Evolutionary conservation across 1,284 basidiomycete genomes (phyloP), one percentile per base, ranked within the genome.

Genomic region (Moesziomyces sp.): DNA sequence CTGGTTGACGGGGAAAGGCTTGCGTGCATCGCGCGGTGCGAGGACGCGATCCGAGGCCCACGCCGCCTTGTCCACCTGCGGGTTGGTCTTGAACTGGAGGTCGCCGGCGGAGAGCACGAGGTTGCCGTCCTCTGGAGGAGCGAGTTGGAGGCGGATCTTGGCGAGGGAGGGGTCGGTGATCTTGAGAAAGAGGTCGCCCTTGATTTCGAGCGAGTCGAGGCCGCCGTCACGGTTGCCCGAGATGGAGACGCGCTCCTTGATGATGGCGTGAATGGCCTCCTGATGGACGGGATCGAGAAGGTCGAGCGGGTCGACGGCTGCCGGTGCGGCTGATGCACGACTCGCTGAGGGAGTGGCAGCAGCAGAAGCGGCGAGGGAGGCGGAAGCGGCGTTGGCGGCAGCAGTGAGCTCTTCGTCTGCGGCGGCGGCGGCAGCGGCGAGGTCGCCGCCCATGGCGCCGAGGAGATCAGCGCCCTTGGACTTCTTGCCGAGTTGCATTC

Each of bases 401-500:
- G 85, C 56, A 42, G 65, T 62, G 66, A 69, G 66, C 56, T 69
- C 82, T 16, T 83, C 84, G 5, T 88, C 83, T n/a, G 87, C 84
- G 14, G 87, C 85, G 23, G 72, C 57, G 13, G 57, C 66, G n/a
- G 64, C 70, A 55, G 68, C 68, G 16, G 64, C 63, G 23, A 72
- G 59, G 42, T 78, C 78, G 28, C 82, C 80, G n/a, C 93, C 93
- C 16, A 97, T 87, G 3, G 92, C 91, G 80, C 94, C 93, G 47
- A 97, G 86, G 21, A 98, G 86, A 75, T 96, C 94, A 21, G 91
- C 90, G 75, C 92, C 91, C 79, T 91, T 91, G 52, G 91, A 91
- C 86, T 94, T 96, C 87, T 96, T 97, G 40, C 95, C 95, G n/a
- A 99, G 88, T 84, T 98, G 97, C 96, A 99, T 98, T 33, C 96